Conservation (phyloP, 345 rosid species). For the Viola odorata region DNA sequence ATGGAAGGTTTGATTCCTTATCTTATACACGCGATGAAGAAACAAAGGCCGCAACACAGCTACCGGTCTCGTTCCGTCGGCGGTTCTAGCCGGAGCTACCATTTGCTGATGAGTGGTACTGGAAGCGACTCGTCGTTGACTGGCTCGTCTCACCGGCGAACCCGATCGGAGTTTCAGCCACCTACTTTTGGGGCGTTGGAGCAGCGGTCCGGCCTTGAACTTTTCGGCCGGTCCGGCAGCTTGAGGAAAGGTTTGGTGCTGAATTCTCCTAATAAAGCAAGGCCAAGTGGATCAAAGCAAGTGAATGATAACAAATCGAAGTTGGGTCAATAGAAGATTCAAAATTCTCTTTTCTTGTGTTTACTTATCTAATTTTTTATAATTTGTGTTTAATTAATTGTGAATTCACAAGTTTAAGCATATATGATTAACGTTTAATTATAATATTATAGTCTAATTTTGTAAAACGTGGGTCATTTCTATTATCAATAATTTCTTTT, state of each 20-base stretch:
- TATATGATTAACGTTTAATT: too few species aligned
- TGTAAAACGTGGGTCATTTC: too few species aligned
- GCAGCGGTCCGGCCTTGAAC: conserved; percentile 20
- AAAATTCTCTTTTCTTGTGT: too few species aligned
- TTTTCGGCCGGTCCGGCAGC: conserved; percentile 5
- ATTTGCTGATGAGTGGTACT: conserved; percentile 36
- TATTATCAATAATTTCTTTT: too few species aligned
- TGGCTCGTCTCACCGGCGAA: conserved; percentile 30
- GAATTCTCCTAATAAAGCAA: neutral
- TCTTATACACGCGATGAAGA: conserved; percentile 42
- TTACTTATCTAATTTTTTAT: too few species aligned
- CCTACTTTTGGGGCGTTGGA: conserved; percentile 26
- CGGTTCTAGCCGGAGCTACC: conserved; percentile 60
- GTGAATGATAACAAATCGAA: neutral
- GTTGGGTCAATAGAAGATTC: too few species aligned
- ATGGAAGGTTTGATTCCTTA: conserved; percentile 85
- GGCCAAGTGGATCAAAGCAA: conserved; percentile 11
- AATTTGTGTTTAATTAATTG: too few species aligned
- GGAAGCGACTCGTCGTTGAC: conserved; percentile 14
- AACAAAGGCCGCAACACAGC: conserved; percentile 18
- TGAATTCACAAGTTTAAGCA: too few species aligned
- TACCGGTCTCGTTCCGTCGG: conserved; percentile 19
- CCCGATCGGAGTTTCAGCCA: conserved; percentile 45
- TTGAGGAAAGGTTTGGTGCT: neutral
- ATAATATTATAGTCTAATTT: too few species aligned